Percentiles rank a stretch among this genome's conserved stretches.
Conservation (phyloP, 768 basidiomycete genomes). For the Holtermanniella nyarrowii region DNA sequence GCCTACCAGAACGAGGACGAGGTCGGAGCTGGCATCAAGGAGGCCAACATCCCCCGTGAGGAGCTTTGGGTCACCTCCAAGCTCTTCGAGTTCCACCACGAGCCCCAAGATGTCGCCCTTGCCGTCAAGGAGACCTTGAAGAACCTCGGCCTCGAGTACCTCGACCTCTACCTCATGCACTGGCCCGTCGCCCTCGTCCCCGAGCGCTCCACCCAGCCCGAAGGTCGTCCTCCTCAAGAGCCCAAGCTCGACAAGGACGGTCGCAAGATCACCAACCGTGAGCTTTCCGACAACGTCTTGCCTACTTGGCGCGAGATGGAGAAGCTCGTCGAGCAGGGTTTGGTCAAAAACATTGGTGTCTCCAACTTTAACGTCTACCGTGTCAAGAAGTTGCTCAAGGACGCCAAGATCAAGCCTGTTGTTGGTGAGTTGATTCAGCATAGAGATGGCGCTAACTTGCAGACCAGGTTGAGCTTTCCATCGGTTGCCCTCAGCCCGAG, state of each 20-base stretch:
- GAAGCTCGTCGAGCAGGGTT: conserved; percentile 59
- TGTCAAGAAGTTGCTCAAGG: conserved; percentile 27
- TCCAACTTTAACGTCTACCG: conserved; percentile 68
- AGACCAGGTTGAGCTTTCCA: conserved; percentile 71
- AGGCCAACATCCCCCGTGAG: conserved; percentile 53
- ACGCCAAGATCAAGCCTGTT: conserved; percentile 22
- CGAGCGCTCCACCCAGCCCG: not conserved
- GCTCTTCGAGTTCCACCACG: conserved; percentile 46
- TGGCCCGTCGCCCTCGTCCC: conserved; percentile 45
- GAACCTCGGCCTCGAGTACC: conserved; percentile 47
- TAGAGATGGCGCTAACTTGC: conserved; percentile 49
- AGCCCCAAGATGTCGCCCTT: conserved; percentile 60
- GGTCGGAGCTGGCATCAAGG: conserved; percentile 61
- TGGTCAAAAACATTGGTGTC: conserved; percentile 67
- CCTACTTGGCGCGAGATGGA: conserved; percentile 75
- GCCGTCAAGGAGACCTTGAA: conserved; percentile 52
- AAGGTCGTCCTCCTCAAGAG: conserved; percentile 4
- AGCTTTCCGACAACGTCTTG: conserved; percentile 59
- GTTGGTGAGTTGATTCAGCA: conserved; percentile 45
- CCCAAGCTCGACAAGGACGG: not conserved
- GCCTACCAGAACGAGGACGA: conserved; percentile 68
- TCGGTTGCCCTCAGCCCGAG: conserved; percentile 66
- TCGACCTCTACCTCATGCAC: conserved; percentile 73
- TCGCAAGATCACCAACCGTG: conserved; percentile 44
- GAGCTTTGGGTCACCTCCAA: conserved; percentile 63